phyloP scores from a whole-genome alignment of 441 rosid species.

The Raphanus hybrid region DNA sequence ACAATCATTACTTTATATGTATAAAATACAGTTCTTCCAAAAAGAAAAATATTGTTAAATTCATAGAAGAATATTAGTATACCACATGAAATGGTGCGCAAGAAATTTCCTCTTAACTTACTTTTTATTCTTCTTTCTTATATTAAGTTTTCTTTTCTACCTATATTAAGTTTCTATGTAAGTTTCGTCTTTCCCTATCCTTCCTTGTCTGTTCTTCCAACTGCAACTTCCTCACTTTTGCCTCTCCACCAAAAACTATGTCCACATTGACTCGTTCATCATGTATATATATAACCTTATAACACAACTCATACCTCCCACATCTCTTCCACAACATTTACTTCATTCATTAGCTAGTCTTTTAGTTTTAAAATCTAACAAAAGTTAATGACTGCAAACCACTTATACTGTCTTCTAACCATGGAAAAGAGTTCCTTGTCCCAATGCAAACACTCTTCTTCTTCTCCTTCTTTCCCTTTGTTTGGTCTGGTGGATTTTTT shows the following conservation, averaged over 20 bases:
- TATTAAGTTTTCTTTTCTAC: conserved; percentile 7
- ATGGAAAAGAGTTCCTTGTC: conserved; percentile 34
- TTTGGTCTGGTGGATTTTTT: conserved; percentile 30
- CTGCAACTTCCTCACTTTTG: conserved; percentile 39
- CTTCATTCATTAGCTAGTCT: conserved; percentile 27
- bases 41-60: neutral
- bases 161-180: conserved; percentile 12
- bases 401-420: conserved; percentile 32
- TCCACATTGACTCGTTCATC: conserved; percentile 26
- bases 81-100: neutral
- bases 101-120: conserved; percentile 33
- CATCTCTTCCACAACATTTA: conserved; percentile 17
- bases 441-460: conserved; percentile 22
- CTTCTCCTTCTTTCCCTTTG: conserved; percentile 27
- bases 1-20: neutral
- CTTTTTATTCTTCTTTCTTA: neutral
- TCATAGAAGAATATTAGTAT: neutral
- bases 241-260: conserved; percentile 28
- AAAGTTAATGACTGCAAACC: conserved; percentile 28
- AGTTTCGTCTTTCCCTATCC: conserved; percentile 25
- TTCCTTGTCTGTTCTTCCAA: conserved; percentile 22
- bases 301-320: conserved; percentile 19
- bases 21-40: neutral
- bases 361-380: conserved; percentile 17
- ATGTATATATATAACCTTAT: neutral